Base-by-base conservation (phyloP, 108 stramenopile genomes). In the Stephanodiscus minutulus region DNA sequence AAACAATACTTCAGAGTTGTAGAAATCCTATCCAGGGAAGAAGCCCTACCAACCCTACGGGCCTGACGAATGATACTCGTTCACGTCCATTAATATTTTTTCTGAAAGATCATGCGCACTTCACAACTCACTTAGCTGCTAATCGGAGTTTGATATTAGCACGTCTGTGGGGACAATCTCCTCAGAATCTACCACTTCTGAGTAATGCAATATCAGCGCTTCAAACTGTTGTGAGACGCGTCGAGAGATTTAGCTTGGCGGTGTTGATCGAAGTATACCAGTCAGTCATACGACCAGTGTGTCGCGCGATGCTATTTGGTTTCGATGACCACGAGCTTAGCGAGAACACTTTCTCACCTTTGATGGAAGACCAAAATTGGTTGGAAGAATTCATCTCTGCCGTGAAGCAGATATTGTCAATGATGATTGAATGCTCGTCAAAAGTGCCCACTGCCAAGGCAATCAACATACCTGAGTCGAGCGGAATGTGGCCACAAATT, bases 101-200 rank as follows among this genome's bases (percentile, higher is more conserved):
- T 48, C 60, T 79, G 5, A 79, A 64, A 72, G 77, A 79, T 59
- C 70, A 79, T 55, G 77, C 70, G 0, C 64, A 39, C 9, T 72
- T 46, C 61, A 61, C 74, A 15, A 52, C 72, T 36, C 68, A 83
- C 3, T 61, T 94, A 57, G 88, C 83, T 24, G 81, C 90, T 28
- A 90, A 94, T 67, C 72, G 92, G 15, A 84, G 85, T n/a, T 74
- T 91, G 13, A 77, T 91, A 33, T 74, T 91, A 27, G 87, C 82
- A 50, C 18, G 48, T 20, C 64, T 79, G 48, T 93, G 89, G 89
- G 72, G 82, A 4, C 62, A 85, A 73, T 65, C 66, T 1, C 92
- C 92, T 17, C 21, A 54, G 4, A 61, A 87, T 27, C 20, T 88
- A 41, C 18, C 61, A 8, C 57, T 86, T 55, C 71, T 94, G 11